A percentile compares a stretch with the other conserved stretches of the same genome.
These are phyloP conservation scores for Chalaropsis thielavioides DNA, from an alignment of 2,329 filamentous ascomycete species.

Conservation along the genomic window DNA sequence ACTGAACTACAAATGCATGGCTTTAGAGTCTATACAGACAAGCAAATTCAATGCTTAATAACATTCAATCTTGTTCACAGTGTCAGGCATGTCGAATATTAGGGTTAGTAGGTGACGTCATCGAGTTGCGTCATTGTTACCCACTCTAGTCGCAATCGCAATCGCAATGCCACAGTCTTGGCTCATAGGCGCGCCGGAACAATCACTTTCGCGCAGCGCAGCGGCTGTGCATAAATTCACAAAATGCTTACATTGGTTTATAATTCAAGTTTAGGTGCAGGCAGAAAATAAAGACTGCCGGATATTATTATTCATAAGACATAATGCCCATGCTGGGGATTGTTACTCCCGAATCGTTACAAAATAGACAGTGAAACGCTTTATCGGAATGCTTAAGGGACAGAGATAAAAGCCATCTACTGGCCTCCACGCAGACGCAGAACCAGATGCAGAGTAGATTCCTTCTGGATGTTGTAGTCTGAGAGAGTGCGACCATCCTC, in stretches of 20 bases:
- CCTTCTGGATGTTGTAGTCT: slow-evolving; percentile 96
- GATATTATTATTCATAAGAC: slow-evolving; percentile 14
- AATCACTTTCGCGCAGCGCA: not conserved
- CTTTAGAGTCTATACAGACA: not conserved
- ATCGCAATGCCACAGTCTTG: not conserved
- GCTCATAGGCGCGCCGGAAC: too few relatives aligned
- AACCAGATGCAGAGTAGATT: slow-evolving; percentile 67
- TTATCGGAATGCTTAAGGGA: not conserved
- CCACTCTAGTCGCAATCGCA: not conserved
- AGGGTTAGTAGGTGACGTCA: not conserved
- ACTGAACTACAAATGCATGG: not conserved
- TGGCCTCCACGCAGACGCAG: slow-evolving; percentile 62
- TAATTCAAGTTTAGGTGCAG: not conserved
- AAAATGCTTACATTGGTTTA: not conserved
- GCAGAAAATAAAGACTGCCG: not conserved
- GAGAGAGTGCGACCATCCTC: slow-evolving; percentile 82
- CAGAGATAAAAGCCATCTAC: slow-evolving; percentile 7
- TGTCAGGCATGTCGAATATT: not conserved
- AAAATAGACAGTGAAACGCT: not conserved
- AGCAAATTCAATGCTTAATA: not conserved
- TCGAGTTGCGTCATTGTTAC: not conserved
- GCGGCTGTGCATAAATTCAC: not conserved
- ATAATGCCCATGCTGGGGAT: slow-evolving; percentile 6
- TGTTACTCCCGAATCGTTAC: slow-evolving; percentile 4
- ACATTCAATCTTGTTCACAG: not conserved